Percentiles rank a stretch among this genome's conserved stretches.
Evolutionary conservation across 2,329 filamentous ascomycete species (phyloP).

Genomic region (Exophiala sp.): DNA sequence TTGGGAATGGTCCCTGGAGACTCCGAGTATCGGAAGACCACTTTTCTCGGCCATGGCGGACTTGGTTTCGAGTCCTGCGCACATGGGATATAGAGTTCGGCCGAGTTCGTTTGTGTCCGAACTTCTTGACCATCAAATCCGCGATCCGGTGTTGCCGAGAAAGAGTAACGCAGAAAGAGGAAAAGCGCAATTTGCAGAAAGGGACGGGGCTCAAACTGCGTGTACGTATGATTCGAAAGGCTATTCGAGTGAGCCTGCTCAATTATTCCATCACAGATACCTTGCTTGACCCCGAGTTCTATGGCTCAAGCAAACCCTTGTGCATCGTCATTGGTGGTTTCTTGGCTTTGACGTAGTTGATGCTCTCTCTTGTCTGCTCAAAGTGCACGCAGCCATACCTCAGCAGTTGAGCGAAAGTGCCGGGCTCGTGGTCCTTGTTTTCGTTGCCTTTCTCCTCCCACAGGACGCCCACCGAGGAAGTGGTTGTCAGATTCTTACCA

Average conservation of each 20-base stretch:
- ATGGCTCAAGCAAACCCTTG: constrained; percentile 28
- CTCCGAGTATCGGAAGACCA: constrained; percentile 25
- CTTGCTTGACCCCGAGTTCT: background rate
- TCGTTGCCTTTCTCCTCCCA: constrained; percentile 30
- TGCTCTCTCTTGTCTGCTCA: constrained; percentile 28
- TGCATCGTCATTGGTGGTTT: constrained; percentile 19
- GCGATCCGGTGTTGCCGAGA: no score
- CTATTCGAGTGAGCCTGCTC: no score
- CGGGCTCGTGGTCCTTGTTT: constrained; percentile 27
- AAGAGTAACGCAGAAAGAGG: no score
- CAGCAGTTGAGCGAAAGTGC: constrained; percentile 33
- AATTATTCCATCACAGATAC: background rate
- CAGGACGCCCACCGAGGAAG: constrained; percentile 27
- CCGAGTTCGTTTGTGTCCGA: no score
- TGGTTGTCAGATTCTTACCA: constrained; percentile 30
- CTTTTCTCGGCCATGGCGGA: constrained; percentile 15
- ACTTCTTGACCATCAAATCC: no score
- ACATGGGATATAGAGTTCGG: no score
- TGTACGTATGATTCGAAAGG: no score
- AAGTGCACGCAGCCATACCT: constrained; percentile 33
- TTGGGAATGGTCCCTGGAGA: background rate
- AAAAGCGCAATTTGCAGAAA: no score
- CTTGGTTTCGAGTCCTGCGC: constrained; percentile 13
- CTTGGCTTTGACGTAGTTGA: constrained; percentile 16
- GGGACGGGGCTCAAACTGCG: no score